Conservation (phyloP, 345 rosid species). For the Firmiana major region DNA sequence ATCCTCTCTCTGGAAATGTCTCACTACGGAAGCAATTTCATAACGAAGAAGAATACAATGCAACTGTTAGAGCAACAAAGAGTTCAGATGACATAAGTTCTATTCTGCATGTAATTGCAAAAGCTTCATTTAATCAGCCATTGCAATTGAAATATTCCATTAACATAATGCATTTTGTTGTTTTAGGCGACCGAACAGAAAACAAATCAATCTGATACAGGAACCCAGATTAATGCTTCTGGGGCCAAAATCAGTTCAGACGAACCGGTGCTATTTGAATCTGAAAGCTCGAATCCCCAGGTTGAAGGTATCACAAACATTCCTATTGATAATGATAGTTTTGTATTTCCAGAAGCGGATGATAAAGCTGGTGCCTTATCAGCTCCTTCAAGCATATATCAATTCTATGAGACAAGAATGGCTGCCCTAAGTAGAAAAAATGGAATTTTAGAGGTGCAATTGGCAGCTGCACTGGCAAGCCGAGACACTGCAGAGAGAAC, state of each 20-base stretch:
- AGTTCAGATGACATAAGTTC: conserved; percentile 50
- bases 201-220: conserved; percentile 34
- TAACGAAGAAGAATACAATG: conserved; percentile 55
- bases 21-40: conserved; percentile 79
- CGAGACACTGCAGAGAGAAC: conserved; percentile 74
- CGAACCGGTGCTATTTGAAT: conserved; percentile 39
- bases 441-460: conserved; percentile 69
- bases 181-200: conserved; percentile 51
- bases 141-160: neutral
- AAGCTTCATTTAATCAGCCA: neutral
- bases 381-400: conserved; percentile 56
- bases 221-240: conserved; percentile 17
- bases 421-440: conserved; percentile 70
- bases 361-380: conserved; percentile 33
- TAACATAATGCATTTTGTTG: conserved; percentile 17
- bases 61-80: conserved; percentile 41
- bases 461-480: conserved; percentile 63
- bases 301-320: conserved; percentile 38
- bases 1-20: conserved; percentile 60
- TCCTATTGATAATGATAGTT: conserved; percentile 38
- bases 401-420: conserved; percentile 73
- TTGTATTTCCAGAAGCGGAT: conserved; percentile 44
- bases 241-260: conserved; percentile 50
- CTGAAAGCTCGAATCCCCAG: conserved; percentile 36
- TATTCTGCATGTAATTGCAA: conserved; percentile 35